Percentiles rank a stretch among this genome's conserved stretches.
Evolutionary conservation across 345 rosid species (phyloP).

Genomic region (Clausena lansium): DNA sequence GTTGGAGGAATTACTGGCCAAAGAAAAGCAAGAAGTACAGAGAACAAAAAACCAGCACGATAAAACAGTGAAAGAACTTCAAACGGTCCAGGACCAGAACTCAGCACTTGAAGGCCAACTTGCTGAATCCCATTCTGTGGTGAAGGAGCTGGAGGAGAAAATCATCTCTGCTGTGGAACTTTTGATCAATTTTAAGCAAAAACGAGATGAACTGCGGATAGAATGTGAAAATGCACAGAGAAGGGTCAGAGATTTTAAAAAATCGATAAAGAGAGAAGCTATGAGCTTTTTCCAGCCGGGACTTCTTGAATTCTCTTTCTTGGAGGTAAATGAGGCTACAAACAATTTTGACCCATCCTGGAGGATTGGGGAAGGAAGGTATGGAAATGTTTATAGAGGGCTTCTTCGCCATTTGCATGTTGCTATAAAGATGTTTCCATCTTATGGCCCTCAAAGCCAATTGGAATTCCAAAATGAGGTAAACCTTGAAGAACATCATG

Average conservation of each 20-base stretch:
- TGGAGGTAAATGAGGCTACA: constrained; percentile 80
- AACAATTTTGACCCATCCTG: constrained; percentile 64
- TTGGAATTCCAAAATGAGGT: constrained; percentile 66
- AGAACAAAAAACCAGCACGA: constrained; percentile 44
- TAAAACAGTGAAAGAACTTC: constrained; percentile 46
- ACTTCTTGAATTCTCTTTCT: constrained; percentile 72
- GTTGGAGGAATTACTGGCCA: constrained; percentile 52
- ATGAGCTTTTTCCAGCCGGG: constrained; percentile 45
- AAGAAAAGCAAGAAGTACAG: constrained; percentile 47
- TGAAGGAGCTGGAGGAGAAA: constrained; percentile 73
- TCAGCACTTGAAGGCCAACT: constrained; percentile 47
- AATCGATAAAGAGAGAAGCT: constrained; percentile 34
- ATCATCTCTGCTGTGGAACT: constrained; percentile 76
- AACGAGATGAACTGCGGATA: constrained; percentile 61
- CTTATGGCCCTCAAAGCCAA: constrained; percentile 62
- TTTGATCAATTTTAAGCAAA: constrained; percentile 62
- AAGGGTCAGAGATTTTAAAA: constrained; percentile 43
- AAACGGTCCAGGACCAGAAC: constrained; percentile 49
- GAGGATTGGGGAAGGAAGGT: constrained; percentile 83
- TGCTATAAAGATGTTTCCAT: constrained; percentile 85
- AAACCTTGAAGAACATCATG: constrained; percentile 14
- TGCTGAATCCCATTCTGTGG: constrained; percentile 37
- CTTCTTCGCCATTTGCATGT: constrained; percentile 62
- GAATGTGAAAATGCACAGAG: constrained; percentile 52
- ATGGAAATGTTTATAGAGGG: constrained; percentile 79